phyloP scores from a whole-genome alignment of 805 yeast genomes.

The Wickerhamomyces sydowiorum region DNA sequence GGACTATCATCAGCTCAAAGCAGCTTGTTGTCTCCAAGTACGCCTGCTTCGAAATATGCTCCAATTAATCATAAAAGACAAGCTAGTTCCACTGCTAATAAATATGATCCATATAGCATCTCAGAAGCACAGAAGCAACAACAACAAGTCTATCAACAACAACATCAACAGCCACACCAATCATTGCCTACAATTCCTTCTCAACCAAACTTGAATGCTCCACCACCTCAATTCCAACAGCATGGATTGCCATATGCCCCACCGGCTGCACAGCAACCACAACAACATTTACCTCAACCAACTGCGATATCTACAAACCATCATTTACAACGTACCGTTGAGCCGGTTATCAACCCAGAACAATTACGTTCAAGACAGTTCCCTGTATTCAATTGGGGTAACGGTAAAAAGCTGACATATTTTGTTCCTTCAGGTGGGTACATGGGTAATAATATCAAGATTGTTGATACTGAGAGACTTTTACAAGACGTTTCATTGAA shows the following conservation, averaged over 20 bases:
- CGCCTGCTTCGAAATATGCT: constrained; percentile 30
- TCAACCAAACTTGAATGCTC: not conserved
- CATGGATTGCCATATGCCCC: not conserved
- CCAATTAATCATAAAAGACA: constrained; percentile 29
- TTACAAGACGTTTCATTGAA: constrained; percentile 27
- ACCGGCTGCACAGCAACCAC: no score
- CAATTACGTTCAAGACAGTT: constrained; percentile 57
- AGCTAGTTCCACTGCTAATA: constrained; percentile 22
- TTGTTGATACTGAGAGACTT: constrained; percentile 28
- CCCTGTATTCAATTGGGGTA: constrained; percentile 70
- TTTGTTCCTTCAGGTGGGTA: constrained; percentile 32
- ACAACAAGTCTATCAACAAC: constrained; percentile 2
- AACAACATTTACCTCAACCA: no score
- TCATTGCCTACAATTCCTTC: not conserved
- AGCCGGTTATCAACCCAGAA: constrained; percentile 41
- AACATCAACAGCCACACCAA: constrained; percentile 1
- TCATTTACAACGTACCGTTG: constrained; percentile 7
- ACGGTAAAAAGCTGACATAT: constrained; percentile 37
- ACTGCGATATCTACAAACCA: constrained; percentile 5
- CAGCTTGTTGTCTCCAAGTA: constrained; percentile 10
- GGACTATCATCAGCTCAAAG: constrained; percentile 10
- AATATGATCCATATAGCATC: constrained; percentile 22
- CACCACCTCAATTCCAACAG: not conserved
- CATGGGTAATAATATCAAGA: constrained; percentile 28
- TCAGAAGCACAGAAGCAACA: constrained; percentile 9